These are phyloP conservation scores for Neocucurbitaria cava DNA, from an alignment of 2,329 filamentous ascomycete species.

Conservation along the genomic window DNA sequence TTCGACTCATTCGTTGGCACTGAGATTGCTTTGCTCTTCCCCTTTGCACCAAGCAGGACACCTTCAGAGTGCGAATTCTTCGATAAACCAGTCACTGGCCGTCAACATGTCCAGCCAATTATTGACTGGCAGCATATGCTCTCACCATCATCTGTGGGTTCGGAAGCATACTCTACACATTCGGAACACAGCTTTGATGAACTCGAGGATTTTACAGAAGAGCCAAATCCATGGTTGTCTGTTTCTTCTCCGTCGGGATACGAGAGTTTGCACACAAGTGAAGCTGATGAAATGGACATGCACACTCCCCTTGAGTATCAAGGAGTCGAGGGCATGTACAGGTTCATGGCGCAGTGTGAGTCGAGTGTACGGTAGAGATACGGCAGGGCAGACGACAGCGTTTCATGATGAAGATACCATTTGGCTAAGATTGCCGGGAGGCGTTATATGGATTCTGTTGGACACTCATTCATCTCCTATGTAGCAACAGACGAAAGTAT, in stretches of 20 bases:
- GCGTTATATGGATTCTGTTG: constrained; percentile 12
- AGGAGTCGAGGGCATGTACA: constrained; percentile 69
- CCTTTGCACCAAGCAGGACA: constrained; percentile 74
- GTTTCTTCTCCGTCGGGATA: constrained; percentile 59
- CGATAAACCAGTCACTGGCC: constrained; percentile 49
- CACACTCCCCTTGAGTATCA: constrained; percentile 64
- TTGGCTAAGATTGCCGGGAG: constrained; percentile 36
- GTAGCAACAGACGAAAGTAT: constrained; percentile 14
- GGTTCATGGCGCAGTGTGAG: constrained; percentile 71
- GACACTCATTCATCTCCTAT: constrained; percentile 27
- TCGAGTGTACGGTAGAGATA: constrained; percentile 27
- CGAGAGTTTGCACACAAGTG: constrained; percentile 64
- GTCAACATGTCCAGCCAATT: constrained; percentile 46
- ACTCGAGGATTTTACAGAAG: constrained; percentile 48
- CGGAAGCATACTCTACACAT: constrained; percentile 49
- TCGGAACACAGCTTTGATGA: constrained; percentile 49
- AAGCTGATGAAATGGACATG: constrained; percentile 50
- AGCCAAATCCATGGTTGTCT: constrained; percentile 62
- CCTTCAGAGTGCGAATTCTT: constrained; percentile 56
- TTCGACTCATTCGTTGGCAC: constrained; percentile 74
- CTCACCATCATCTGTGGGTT: constrained; percentile 48
- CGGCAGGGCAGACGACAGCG: constrained; percentile 5
- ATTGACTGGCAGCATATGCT: constrained; percentile 67
- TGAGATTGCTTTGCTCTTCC: constrained; percentile 80
- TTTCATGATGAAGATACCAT: constrained; percentile 28